These are phyloP conservation scores for Vachellia pachyceras DNA, from an alignment of 306 rosid species.

Conservation along the genomic window DNA sequence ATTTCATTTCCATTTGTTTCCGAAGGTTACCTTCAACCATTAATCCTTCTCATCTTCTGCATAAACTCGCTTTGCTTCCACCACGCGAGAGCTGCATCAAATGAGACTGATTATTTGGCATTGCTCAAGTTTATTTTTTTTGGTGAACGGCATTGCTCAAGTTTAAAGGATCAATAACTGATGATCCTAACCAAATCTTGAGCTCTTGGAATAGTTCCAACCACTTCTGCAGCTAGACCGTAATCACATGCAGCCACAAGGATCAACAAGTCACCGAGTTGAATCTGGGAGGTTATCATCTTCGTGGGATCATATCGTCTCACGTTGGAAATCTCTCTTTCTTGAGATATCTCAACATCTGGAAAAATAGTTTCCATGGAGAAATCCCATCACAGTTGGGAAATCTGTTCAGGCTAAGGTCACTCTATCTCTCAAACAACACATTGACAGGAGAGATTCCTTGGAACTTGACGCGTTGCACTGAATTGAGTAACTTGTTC, in stretches of 20 bases:
- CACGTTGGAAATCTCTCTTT: slow-evolving; percentile 3
- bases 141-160: too few relatives aligned
- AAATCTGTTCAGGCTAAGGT: not conserved
- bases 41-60: not conserved
- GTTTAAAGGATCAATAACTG: not conserved
- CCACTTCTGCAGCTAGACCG: not conserved
- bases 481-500: not conserved
- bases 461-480: not conserved
- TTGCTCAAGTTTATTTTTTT: too few relatives aligned
- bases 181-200: not conserved
- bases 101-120: not conserved
- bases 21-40: not conserved
- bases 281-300: not conserved
- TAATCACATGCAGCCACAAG: not conserved
- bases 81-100: not conserved
- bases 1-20: not conserved
- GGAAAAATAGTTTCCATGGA: not conserved
- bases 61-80: not conserved
- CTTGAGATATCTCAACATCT: not conserved
- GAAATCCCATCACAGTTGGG: not conserved
- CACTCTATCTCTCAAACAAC: not conserved
- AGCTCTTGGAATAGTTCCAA: slow-evolving; percentile 7
- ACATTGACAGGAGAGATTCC: not conserved
- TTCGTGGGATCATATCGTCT: not conserved
- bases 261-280: not conserved